Percentiles rank a stretch among this genome's conserved stretches.
phyloP scores from a whole-genome alignment of 495 filamentous ascomycete species.

The Daldinia bambusicola region DNA sequence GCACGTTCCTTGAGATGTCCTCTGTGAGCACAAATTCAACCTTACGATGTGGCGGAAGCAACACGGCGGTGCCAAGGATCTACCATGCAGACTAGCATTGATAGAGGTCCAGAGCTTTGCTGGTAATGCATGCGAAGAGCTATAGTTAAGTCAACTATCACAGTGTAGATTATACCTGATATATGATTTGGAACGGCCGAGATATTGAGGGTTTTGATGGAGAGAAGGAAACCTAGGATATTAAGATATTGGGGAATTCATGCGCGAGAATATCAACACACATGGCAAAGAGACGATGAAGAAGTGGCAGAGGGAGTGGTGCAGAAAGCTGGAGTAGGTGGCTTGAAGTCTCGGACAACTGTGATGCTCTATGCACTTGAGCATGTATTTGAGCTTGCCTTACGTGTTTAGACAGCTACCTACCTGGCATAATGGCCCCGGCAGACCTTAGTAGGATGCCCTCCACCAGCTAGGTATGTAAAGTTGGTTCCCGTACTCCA shows the following conservation, averaged over 20 bases:
- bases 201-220: slow-evolving; percentile 1
- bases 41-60: slow-evolving; percentile 20
- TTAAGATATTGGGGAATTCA: slow-evolving; percentile 22
- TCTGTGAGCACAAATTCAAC: slow-evolving; percentile 20
- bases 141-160: not conserved
- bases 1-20: slow-evolving; percentile 41
- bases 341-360: slow-evolving; percentile 38
- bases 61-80: slow-evolving; percentile 23
- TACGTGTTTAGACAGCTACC: not conserved
- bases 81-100: slow-evolving; percentile 27
- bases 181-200: slow-evolving; percentile 10
- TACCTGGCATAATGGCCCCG: not conserved
- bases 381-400: slow-evolving; percentile 7
- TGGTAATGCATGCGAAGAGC: slow-evolving; percentile 9
- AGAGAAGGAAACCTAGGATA: slow-evolving; percentile 14
- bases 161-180: slow-evolving; percentile 8
- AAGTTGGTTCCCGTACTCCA: slow-evolving; percentile 40
- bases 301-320: slow-evolving; percentile 11
- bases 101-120: slow-evolving; percentile 16
- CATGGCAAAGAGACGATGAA: slow-evolving; percentile 31
- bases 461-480: slow-evolving; percentile 24
- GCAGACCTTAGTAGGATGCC: slow-evolving; percentile 5
- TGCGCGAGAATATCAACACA: slow-evolving; percentile 19
- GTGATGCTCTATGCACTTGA: slow-evolving; percentile 13
- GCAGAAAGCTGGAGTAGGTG: slow-evolving; percentile 17